Base-by-base conservation (phyloP, 2,329 filamentous ascomycete genomes). In the Mycosphaerella sp. region DNA sequence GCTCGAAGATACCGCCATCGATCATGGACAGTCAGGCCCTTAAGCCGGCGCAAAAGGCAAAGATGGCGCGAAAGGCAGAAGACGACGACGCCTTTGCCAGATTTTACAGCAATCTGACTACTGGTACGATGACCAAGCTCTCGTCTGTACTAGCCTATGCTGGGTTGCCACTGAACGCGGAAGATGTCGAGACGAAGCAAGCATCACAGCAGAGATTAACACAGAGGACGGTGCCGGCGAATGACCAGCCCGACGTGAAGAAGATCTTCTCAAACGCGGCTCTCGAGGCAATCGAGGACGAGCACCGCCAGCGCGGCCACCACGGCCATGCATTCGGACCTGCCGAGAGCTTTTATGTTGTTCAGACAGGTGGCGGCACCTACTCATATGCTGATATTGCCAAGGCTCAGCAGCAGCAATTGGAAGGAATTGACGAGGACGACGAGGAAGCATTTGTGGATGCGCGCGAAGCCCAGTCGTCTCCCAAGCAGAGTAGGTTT, bases 61-160 rank as follows among this genome's bases (percentile, higher is more conserved):
- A 49, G 40, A 56, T 36, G 38, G 48, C 55, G 12, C 62, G 61
- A 21, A 64, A 60, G n/a, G 45, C 51, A 23, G 64, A 66, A 34
- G 60, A 66, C 26, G 68, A 70, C 32, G 90, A 92, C 53, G 85
- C 88, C 5, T 98, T 96, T 67, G 82, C 88, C 6, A 83, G 84
- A 51, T 98, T 97, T 73, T 98, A 97, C 72, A 91, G 81, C 55
- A 90, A 62, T 43, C 49, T 89, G 1, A 95, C 96, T 65, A 90
- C 91, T 52, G 89, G 81, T 51, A 81, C 96, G 45, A 88, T 97
- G 66, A 93, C 89, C 57, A 87, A 85, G 63, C 81, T 97, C 10
- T 95, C 92, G 0, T 90, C 91, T 0, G 91, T 91, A 1, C 76
- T 98, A 31, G 92, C 91, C 3, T 98, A 96, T 73, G 89, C 93